Percentiles rank a stretch among this genome's conserved stretches.
Conservation (phyloP, 768 basidiomycete species). For the Crucibulum laeve region DNA sequence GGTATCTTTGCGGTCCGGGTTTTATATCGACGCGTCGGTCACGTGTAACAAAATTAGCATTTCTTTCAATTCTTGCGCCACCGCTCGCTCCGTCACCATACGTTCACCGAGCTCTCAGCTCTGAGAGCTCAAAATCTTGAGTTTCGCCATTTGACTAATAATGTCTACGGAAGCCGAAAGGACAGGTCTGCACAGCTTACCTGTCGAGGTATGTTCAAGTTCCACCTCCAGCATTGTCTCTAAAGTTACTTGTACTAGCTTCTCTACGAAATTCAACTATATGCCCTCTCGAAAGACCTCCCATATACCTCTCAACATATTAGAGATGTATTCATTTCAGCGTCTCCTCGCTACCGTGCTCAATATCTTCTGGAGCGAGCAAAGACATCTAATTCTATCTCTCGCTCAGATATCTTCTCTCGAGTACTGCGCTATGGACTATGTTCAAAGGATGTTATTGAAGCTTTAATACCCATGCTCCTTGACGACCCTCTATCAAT, state of each 20-base stretch:
- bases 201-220: constrained; percentile 32
- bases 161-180: no score
- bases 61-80: no score
- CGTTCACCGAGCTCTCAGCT: no score
- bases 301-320: constrained; percentile 56
- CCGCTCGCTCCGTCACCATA: no score
- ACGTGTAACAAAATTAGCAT: no score
- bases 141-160: no score
- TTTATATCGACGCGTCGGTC: no score
- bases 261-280: constrained; percentile 72
- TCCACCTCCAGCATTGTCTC: constrained; percentile 6
- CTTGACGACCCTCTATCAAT: constrained; percentile 8
- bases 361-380: constrained; percentile 51
- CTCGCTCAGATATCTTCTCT: constrained; percentile 31
- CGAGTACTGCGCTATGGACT: constrained; percentile 56
- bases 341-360: constrained; percentile 58
- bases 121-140: no score
- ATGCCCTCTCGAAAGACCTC: constrained; percentile 59
- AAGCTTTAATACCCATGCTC: constrained; percentile 32
- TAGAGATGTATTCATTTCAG: constrained; percentile 45
- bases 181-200: constrained; percentile 23
- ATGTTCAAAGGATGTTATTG: constrained; percentile 53
- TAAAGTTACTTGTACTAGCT: constrained; percentile 42
- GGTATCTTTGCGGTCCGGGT: no score
- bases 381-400: constrained; percentile 9